Evolutionary conservation across 2,329 filamentous ascomycete genomes (phyloP).

Genomic region (Colletotrichum sp.): DNA sequence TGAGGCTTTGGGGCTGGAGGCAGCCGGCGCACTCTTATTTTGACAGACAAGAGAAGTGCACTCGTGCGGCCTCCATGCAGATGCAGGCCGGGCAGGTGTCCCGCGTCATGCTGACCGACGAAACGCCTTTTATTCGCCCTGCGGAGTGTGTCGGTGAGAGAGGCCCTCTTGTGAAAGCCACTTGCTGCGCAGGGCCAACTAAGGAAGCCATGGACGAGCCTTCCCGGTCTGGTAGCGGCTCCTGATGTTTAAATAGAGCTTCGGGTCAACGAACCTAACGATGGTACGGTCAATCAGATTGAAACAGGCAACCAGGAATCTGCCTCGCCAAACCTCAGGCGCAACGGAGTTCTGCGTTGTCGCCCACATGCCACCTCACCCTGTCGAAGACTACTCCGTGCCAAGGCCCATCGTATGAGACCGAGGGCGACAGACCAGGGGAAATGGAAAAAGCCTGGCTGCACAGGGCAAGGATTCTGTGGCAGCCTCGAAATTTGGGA

Average conservation of each 20-base stretch:
- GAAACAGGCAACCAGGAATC: neutral
- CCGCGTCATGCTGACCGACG: neutral
- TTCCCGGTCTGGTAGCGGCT: neutral
- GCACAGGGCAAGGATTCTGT: neutral
- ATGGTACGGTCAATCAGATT: neutral
- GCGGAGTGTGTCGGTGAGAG: neutral
- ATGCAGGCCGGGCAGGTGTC: neutral
- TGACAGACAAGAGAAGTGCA: neutral
- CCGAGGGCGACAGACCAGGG: neutral
- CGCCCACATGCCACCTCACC: neutral
- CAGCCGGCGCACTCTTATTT: neutral
- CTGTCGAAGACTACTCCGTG: neutral
- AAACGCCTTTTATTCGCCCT: neutral
- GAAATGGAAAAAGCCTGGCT: neutral
- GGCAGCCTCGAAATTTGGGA: neutral
- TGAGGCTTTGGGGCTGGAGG: neutral
- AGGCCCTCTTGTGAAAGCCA: neutral
- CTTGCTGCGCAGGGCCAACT: neutral
- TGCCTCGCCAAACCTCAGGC: neutral
- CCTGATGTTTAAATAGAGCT: neutral
- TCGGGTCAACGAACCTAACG: neutral
- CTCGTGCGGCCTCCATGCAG: neutral
- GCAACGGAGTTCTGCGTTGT: neutral
- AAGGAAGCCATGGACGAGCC: neutral
- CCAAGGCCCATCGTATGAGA: neutral